These are phyloP conservation scores for Fusarium sp. DNA, from an alignment of 2,329 filamentous ascomycete genomes.

Conservation along the genomic window DNA sequence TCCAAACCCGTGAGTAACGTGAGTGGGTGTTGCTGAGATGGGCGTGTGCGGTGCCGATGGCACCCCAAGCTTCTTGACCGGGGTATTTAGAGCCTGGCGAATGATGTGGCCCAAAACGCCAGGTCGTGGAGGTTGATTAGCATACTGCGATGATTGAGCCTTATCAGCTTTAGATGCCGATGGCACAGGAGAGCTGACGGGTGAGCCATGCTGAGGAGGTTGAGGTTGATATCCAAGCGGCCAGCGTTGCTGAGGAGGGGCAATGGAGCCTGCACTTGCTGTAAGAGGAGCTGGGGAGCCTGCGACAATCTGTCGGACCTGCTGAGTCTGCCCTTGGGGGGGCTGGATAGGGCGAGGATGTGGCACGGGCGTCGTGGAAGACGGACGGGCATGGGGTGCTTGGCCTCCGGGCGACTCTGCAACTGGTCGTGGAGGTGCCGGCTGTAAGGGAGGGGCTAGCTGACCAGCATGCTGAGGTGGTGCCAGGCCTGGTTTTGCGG, in stretches of 20 bases:
- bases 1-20: constrained; percentile 53
- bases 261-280: constrained; percentile 30
- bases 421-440: constrained; percentile 44
- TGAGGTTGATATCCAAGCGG: constrained; percentile 45
- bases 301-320: constrained; percentile 46
- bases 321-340: constrained; percentile 42
- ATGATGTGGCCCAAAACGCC: constrained; percentile 55
- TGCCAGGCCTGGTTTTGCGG: constrained; percentile 46
- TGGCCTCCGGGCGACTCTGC: constrained; percentile 33
- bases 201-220: constrained; percentile 44
- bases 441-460: constrained; percentile 48
- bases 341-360: constrained; percentile 49
- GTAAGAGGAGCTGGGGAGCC: constrained; percentile 45
- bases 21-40: constrained; percentile 41
- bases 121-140: constrained; percentile 47
- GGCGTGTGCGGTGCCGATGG: constrained; percentile 51
- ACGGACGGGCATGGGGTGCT: constrained; percentile 43
- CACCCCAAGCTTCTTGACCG: constrained; percentile 46
- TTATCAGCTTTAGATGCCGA: constrained; percentile 42
- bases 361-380: constrained; percentile 48
- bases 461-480: constrained; percentile 51
- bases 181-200: constrained; percentile 40
- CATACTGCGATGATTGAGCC: constrained; percentile 42
- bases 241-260: constrained; percentile 49
- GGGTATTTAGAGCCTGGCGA: constrained; percentile 50